Evolutionary conservation across 768 basidiomycete genomes (phyloP).

Genomic region (Rhizopogon roseolus): DNA sequence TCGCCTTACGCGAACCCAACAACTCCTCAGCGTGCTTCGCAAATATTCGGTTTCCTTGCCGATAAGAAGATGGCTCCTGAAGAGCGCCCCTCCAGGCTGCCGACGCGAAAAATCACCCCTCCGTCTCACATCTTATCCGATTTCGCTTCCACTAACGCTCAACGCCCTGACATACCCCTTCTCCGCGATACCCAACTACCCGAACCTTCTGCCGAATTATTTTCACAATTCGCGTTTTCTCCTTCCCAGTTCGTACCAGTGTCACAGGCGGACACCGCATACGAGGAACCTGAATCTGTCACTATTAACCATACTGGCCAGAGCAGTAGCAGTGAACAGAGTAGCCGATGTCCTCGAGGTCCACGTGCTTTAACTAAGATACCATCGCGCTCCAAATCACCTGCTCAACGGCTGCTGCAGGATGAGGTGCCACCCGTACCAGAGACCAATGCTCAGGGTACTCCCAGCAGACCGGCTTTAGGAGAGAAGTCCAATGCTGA

Average conservation of each 20-base stretch:
- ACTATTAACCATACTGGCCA: constrained; percentile 11
- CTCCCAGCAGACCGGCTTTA: constrained; percentile 1
- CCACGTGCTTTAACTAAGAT: constrained; percentile 34
- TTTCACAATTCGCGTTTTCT: constrained; percentile 3
- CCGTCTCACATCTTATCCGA: constrained; percentile 28
- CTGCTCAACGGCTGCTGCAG: constrained; percentile 16
- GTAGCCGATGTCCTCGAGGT: constrained; percentile 37
- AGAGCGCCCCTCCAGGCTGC: constrained; percentile 30
- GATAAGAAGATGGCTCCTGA: constrained; percentile 36
- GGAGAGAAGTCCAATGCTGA: constrained; percentile 14
- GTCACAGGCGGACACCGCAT: constrained; percentile 4
- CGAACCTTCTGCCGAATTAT: constrained; percentile 7
- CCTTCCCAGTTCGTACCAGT: constrained; percentile 4
- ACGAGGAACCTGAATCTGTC: constrained; percentile 1
- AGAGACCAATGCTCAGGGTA: neutral
- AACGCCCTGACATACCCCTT: constrained; percentile 2
- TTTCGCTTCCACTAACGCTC: constrained; percentile 1
- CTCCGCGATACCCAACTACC: constrained; percentile 19
- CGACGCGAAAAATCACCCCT: constrained; percentile 23
- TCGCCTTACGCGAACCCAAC: constrained; percentile 36
- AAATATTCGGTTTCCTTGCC: constrained; percentile 70
- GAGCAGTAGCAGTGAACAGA: constrained; percentile 26
- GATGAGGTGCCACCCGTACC: constrained; percentile 1
- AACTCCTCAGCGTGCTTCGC: constrained; percentile 66
- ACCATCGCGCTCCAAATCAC: constrained; percentile 20